phyloP scores from a whole-genome alignment of 2,329 filamentous ascomycete species.

The Epichloe hybrida region DNA sequence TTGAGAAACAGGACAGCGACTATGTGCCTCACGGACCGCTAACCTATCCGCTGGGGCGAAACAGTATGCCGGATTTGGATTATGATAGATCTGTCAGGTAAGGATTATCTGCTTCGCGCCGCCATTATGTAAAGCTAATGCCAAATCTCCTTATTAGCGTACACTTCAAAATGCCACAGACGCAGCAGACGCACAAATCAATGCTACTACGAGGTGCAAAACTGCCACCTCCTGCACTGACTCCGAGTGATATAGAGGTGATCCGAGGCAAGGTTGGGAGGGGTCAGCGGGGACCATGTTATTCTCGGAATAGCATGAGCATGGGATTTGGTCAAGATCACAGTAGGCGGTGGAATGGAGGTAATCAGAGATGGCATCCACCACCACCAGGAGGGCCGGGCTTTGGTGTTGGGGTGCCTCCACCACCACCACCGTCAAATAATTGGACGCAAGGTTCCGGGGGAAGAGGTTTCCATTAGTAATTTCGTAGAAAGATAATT shows the following conservation, averaged over 20 bases:
- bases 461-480: neutral
- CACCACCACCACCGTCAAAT: conserved; percentile 5
- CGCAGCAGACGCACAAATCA: conserved; percentile 69
- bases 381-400: conserved; percentile 16
- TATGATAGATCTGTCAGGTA: conserved; percentile 79
- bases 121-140: neutral
- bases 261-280: conserved; percentile 47
- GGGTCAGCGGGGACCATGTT: conserved; percentile 27
- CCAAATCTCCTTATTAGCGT: conserved; percentile 40
- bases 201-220: conserved; percentile 81
- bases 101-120: conserved; percentile 14
- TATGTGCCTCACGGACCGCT: conserved; percentile 77
- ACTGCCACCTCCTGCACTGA: conserved; percentile 57
- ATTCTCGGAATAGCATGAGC: conserved; percentile 10
- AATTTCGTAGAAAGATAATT: neutral
- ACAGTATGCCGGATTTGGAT: conserved; percentile 62
- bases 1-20: conserved; percentile 60
- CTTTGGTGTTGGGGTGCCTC: conserved; percentile 3
- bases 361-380: conserved; percentile 10
- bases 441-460: neutral
- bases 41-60: conserved; percentile 60
- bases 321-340: neutral
- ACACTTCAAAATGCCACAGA: conserved; percentile 68
- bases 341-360: neutral
- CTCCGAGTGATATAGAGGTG: conserved; percentile 60